Conservation (phyloP, 2,329 filamentous ascomycete species). For the Sclerotinia spermophila region DNA sequence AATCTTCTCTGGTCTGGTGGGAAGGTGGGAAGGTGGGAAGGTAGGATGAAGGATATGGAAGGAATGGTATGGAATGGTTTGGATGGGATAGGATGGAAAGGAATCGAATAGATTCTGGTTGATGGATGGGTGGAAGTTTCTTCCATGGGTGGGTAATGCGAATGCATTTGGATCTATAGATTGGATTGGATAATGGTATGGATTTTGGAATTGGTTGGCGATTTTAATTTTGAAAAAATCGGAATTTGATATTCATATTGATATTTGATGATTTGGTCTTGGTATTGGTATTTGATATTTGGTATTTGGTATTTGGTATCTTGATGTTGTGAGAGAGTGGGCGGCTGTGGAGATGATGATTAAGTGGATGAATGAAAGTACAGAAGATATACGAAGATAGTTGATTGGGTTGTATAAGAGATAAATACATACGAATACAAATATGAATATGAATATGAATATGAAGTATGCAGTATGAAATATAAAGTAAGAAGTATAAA, state of each 20-base stretch:
- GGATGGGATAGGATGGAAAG: neutral
- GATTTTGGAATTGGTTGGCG: neutral
- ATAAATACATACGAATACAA: neutral
- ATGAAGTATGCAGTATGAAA: too few relatives aligned
- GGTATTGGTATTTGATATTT: neutral
- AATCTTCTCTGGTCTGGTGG: neutral
- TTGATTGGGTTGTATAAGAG: neutral
- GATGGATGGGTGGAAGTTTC: neutral
- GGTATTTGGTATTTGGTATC: neutral
- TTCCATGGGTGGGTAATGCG: conserved; percentile 2
- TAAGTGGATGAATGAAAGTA: neutral
- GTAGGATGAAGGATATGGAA: neutral
- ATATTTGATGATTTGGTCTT: neutral
- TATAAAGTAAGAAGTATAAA: too few relatives aligned
- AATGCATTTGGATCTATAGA: neutral
- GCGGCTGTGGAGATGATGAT: neutral
- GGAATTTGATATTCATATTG: neutral
- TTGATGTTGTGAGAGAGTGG: neutral
- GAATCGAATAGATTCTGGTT: neutral
- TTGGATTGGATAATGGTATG: neutral
- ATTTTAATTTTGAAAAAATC: neutral
- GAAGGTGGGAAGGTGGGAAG: neutral
- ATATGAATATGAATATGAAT: neutral
- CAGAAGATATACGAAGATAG: neutral
- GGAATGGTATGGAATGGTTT: neutral